These are phyloP conservation scores for Oryza meridionalis DNA, from an alignment of 176 grass and related monocot genomes.

Conservation along the genomic window DNA sequence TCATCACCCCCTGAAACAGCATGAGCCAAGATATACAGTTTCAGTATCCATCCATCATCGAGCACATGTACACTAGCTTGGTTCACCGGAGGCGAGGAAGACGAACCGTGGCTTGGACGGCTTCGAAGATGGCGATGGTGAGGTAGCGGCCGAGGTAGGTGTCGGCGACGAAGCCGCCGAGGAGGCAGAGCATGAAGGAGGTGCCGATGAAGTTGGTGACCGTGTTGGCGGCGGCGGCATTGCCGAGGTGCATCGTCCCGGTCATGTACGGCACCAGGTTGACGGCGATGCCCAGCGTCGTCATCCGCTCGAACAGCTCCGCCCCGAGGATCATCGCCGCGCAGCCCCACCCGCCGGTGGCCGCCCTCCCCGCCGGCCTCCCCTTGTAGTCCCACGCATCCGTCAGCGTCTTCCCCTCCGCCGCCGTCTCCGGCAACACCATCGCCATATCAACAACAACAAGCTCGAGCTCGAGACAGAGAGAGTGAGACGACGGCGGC, in stretches of 20 bases:
- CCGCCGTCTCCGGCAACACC: constrained; percentile 51
- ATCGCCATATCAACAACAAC: constrained; percentile 53
- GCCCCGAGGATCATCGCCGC: constrained; percentile 95
- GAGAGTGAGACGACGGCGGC: neutral
- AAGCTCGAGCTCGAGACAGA: constrained; percentile 13
- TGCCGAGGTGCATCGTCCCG: constrained; percentile 90
- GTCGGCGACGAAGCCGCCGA: constrained; percentile 94
- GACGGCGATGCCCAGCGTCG: constrained; percentile 89
- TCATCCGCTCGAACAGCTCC: constrained; percentile 91
- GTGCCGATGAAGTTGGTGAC: constrained; percentile 97
- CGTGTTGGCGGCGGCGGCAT: constrained; percentile 76
- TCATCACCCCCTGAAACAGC: constrained; percentile 68
- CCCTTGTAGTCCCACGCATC: constrained; percentile 93
- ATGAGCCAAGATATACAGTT: too few species aligned
- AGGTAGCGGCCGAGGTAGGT: constrained; percentile 96
- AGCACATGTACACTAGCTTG: too few species aligned
- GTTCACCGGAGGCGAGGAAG: too few species aligned
- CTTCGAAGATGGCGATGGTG: constrained; percentile 85
- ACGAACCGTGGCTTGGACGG: constrained; percentile 75
- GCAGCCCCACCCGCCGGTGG: constrained; percentile 68
- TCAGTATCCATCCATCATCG: too few species aligned
- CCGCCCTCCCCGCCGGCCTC: constrained; percentile 56
- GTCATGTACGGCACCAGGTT: constrained; percentile 98
- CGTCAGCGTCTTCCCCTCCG: constrained; percentile 54
- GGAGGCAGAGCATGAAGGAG: constrained; percentile 95